Evolutionary conservation across 106 monocot species (phyloP).

Genomic region (Alisma plantagoaquatica): DNA sequence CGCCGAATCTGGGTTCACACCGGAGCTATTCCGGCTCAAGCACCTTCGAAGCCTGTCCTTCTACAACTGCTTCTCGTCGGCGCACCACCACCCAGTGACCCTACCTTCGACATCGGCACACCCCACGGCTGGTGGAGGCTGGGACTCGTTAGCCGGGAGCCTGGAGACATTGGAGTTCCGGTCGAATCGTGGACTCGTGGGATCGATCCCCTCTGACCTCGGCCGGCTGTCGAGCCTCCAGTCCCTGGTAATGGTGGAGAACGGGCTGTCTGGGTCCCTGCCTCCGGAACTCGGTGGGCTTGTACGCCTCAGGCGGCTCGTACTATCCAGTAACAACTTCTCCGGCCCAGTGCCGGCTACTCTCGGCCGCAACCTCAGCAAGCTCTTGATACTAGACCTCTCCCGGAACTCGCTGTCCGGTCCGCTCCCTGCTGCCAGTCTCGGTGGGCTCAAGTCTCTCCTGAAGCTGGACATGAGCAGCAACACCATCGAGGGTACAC

Average conservation of each 20-base stretch:
- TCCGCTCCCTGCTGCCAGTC: conserved; percentile 28
- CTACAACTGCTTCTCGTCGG: conserved; percentile 56
- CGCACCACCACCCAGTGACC: conserved; percentile 13
- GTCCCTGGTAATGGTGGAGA: conserved; percentile 61
- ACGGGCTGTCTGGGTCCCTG: conserved; percentile 33
- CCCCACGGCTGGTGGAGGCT: too few relatives aligned
- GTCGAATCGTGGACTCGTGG: conserved; percentile 45
- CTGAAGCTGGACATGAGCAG: conserved; percentile 75
- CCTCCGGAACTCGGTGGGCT: conserved; percentile 37
- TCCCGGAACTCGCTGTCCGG: conserved; percentile 46
- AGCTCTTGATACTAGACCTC: conserved; percentile 58
- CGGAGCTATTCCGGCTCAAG: conserved; percentile 44
- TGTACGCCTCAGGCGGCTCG: conserved; percentile 30
- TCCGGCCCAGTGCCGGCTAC: conserved; percentile 46
- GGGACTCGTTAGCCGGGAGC: conserved; percentile 44
- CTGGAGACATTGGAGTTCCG: conserved; percentile 75
- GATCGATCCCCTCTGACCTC: conserved; percentile 33
- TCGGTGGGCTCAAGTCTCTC: conserved; percentile 41
- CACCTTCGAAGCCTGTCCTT: conserved; percentile 54
- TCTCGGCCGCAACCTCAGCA: conserved; percentile 20
- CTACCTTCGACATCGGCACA: conserved; percentile 29
- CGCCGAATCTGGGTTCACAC: conserved; percentile 33
- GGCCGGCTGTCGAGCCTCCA: conserved; percentile 40
- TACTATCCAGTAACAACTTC: conserved; percentile 39
- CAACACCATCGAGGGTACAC: conserved; percentile 42